Evolutionary conservation across 257 asterid genomes (phyloP).

Genomic region (Solanum rostratum): DNA sequence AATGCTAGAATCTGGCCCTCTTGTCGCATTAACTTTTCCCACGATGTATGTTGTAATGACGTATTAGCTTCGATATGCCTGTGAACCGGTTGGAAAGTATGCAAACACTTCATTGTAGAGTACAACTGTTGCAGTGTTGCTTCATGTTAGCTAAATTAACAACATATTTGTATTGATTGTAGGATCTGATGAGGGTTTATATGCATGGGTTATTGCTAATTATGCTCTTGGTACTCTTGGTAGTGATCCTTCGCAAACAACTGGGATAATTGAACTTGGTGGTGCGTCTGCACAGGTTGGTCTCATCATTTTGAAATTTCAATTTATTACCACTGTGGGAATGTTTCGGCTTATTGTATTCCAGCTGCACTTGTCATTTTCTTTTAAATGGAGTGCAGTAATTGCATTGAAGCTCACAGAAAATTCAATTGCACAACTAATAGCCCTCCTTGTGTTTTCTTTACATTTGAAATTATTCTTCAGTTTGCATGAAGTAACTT

Average conservation of each 20-base stretch:
- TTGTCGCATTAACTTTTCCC: neutral
- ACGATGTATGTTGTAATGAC: neutral
- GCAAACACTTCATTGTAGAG: neutral
- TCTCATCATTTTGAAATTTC: constrained; percentile 3
- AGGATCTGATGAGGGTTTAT: constrained; percentile 97
- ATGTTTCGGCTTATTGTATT: neutral
- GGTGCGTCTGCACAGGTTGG: constrained; percentile 99
- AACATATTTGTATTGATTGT: constrained; percentile 2
- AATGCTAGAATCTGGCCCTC: neutral
- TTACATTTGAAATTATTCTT: neutral
- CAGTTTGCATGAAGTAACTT: neutral
- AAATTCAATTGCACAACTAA: neutral
- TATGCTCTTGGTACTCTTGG: constrained; percentile 95
- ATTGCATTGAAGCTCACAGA: neutral
- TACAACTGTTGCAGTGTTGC: neutral
- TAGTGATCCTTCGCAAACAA: constrained; percentile 70
- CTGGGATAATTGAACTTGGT: constrained; percentile 97
- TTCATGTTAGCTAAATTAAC: neutral
- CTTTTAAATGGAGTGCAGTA: neutral
- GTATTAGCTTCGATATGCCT: neutral
- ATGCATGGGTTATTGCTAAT: constrained; percentile 98
- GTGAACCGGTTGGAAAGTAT: neutral
- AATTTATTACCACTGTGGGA: neutral
- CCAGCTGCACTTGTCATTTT: neutral
- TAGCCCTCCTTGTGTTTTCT: neutral